Base-by-base conservation (phyloP, 1,284 basidiomycete genomes). In the Amylostereum areolatum region DNA sequence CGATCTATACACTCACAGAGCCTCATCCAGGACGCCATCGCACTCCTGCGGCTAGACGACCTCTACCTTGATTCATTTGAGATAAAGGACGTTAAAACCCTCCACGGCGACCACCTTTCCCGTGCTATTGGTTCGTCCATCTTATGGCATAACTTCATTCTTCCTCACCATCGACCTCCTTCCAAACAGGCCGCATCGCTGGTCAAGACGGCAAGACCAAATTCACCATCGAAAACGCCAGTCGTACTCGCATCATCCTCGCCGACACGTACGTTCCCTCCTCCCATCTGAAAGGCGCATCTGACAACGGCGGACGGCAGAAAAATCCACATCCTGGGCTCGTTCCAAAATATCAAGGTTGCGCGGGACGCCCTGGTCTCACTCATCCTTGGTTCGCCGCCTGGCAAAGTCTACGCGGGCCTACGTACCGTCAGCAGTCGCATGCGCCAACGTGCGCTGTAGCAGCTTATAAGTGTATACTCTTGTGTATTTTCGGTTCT, bases 151-250 rank as follows among this genome's bases (percentile, higher is more conserved):
- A 27, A 7, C 10, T 9, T 40, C 40, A 18, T 10, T 25, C 32
- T 2, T 28, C 18, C n/a, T n/a, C 29, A 41, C 6, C 28, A 8
- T 12, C 9, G 29, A 12, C 27, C 12, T 35, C 29, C 34, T 29
- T 7, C 30, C 43, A 47, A 31, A 6, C 61, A 89, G 89, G 91
- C 59, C 92, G 96, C 58, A 97, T 99, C 63, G 96, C 96, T 6
- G 96, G 96, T 8, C 94, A 99, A 66, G 93, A 97, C 56, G 96
- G 96, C 44, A 95, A 97, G 70, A 98, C 96, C 2, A 93, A 97
- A 64, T 98, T 97, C 68, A 96, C 96, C 0, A 98, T 99, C 50
- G 96, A 99, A 72, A 99, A 99, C 62, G 83, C 94, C 2, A 95
- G 89, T 60, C 80, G 96, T 52, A 99, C 96, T 25, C 86, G 96